Base-by-base conservation (phyloP, 2,329 filamentous ascomycete species). In the Cladorrhinum sp. region DNA sequence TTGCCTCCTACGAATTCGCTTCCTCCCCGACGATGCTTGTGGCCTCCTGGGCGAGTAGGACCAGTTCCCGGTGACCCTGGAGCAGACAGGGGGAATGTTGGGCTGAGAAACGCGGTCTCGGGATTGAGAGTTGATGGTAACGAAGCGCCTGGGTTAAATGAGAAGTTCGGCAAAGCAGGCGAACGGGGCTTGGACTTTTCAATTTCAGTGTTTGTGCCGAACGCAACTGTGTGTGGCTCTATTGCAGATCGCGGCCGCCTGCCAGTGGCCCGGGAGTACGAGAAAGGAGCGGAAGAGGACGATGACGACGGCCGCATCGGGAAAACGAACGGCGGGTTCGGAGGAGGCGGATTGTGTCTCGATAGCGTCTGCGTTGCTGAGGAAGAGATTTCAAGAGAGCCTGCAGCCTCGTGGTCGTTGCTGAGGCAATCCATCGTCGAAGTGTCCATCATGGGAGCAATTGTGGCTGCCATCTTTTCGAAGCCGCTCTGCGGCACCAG, bases 1-100 rank as follows among this genome's bases (percentile, higher is more conserved):
- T 88, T 89, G 7, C 89, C 90, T 38, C 91, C 91, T 51, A 96
- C 90, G 69, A 96, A 92, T 72, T 96, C 92, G 72, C 92, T 96
- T 25, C 87, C 89, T 57, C 90, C 90, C 69, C 93, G 85, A 68
- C 88, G 83, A 73, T 96, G 93, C 27, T 89, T 87, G 71, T 92
- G 90, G 22, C 87, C 86, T 29, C 77, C 76, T 23, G 82, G 77
- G 62, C 85, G 80, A 20, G 82, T 78, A 18, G 86, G 81, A 6
- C 77, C 73, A 1, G 77, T 71, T 38, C 76, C 75, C 1, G 78
- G 76, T 3, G 83, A 82, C 16, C 76, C 74, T 12, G 84, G 82
- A 10, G 82, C 81, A 10, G 81, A 74, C 0, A 84, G 81, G n/a
- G 83, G 82, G 16, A 81, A 74, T 0, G 84, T 81, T 13, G 85